phyloP scores from a whole-genome alignment of 208 protist genomes.

The Acanthamoeba sp. region DNA sequence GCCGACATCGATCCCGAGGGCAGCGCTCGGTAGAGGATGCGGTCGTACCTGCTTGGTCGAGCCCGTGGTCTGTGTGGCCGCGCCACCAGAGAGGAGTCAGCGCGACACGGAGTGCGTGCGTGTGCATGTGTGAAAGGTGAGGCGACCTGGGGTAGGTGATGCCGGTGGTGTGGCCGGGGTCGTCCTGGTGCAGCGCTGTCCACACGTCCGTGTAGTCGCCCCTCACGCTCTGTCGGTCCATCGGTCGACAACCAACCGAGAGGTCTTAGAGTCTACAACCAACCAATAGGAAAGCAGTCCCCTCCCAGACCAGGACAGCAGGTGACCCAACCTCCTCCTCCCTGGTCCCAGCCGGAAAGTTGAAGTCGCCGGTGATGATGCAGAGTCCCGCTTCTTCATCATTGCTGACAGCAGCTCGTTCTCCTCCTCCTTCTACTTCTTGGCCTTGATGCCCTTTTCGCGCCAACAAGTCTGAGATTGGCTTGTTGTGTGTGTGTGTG shows the following conservation, averaged over 20 bases:
- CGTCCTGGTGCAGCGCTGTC: not conserved
- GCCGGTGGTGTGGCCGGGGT: slow-evolving; percentile 18
- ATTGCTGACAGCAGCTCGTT: not conserved
- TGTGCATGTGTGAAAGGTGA: not conserved
- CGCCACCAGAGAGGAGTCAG: not conserved
- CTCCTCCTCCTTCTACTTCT: not conserved
- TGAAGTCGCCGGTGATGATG: slow-evolving; percentile 38
- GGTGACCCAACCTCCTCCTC: slow-evolving; percentile 17
- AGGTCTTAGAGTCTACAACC: too few relatives aligned
- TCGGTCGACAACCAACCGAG: too few relatives aligned
- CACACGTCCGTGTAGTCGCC: not conserved
- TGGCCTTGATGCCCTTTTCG: not conserved
- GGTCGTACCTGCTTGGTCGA: not conserved
- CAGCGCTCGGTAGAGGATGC: not conserved
- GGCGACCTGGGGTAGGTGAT: slow-evolving; percentile 24
- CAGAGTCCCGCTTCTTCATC: not conserved
- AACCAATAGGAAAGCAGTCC: not conserved
- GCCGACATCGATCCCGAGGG: not conserved
- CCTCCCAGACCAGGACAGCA: not conserved
- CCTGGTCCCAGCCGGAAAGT: slow-evolving; percentile 10
- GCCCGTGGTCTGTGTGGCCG: not conserved
- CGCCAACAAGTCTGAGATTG: too few relatives aligned
- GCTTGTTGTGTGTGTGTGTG: too few relatives aligned
- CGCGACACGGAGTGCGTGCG: not conserved
- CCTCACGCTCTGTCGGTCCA: not conserved